Conservation (phyloP, 1,284 basidiomycete genomes). For the Lentinula novae-zelandiae region DNA sequence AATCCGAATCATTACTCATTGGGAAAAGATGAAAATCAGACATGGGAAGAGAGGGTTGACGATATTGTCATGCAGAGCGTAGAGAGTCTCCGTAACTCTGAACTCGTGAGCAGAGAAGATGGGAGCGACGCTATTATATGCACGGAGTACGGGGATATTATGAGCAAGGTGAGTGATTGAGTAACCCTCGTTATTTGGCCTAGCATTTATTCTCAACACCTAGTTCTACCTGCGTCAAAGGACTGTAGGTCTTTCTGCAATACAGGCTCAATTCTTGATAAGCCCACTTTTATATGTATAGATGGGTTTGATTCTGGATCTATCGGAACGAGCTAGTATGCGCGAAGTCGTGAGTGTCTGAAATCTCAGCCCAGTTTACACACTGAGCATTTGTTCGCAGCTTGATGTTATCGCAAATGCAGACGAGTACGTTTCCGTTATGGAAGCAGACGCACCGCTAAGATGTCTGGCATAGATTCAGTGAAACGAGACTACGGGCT, state of each 20-base stretch:
- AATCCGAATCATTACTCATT: slow-evolving; percentile 79
- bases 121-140: slow-evolving; percentile 42
- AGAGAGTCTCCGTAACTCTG: slow-evolving; percentile 48
- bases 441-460: slow-evolving; percentile 14
- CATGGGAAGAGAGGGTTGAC: slow-evolving; percentile 69
- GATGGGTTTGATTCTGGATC: slow-evolving; percentile 66
- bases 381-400: slow-evolving; percentile 29
- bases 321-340: slow-evolving; percentile 49
- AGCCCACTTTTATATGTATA: slow-evolving; percentile 22
- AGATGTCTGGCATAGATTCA: slow-evolving; percentile 40
- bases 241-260: slow-evolving; percentile 42
- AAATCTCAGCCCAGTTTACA: slow-evolving; percentile 6
- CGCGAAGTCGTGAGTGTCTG: slow-evolving; percentile 58
- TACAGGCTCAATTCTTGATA: background rate
- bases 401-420: slow-evolving; percentile 61
- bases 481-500: slow-evolving; percentile 59
- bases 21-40: slow-evolving; percentile 51
- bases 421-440: slow-evolving; percentile 51
- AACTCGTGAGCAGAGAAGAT: slow-evolving; percentile 48
- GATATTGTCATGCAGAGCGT: slow-evolving; percentile 70
- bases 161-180: slow-evolving; percentile 66
- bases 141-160: slow-evolving; percentile 78
- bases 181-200: slow-evolving; percentile 6
- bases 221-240: slow-evolving; percentile 72
- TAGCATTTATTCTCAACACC: slow-evolving; percentile 5